Evolutionary conservation across 192 early-diverging fungal species (phyloP).

Genomic region (Funneliformis geosporum): DNA sequence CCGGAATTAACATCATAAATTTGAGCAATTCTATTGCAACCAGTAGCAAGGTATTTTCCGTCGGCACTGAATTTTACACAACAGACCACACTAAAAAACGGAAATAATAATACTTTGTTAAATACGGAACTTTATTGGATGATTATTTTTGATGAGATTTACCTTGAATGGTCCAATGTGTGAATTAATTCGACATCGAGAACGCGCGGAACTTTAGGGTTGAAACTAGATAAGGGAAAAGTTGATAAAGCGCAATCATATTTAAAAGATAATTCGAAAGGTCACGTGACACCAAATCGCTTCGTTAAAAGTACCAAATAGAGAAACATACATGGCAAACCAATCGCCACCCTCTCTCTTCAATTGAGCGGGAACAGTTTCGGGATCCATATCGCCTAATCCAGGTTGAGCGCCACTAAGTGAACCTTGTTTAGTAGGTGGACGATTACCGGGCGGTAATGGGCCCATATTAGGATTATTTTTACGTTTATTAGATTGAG

Average conservation of each 20-base stretch:
- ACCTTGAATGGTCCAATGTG: conserved; percentile 54
- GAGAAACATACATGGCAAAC: conserved; percentile 72
- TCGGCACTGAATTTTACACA: conserved; percentile 95
- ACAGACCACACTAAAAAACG: conserved; percentile 89
- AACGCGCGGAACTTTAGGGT: conserved; percentile 62
- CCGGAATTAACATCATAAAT: conserved; percentile 87
- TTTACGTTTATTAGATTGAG: conserved; percentile 21
- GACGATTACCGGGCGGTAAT: conserved; percentile 19
- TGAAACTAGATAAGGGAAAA: conserved; percentile 60
- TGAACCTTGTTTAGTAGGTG: conserved; percentile 37
- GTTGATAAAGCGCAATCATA: not conserved
- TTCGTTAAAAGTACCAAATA: not conserved
- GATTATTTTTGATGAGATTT: not conserved
- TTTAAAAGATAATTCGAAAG: not conserved
- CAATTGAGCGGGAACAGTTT: conserved; percentile 68
- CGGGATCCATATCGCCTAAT: conserved; percentile 77
- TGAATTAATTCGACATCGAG: conserved; percentile 68
- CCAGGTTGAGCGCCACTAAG: conserved; percentile 28
- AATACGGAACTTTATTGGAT: not conserved
- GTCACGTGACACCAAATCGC: not conserved
- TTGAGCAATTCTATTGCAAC: conserved; percentile 87
- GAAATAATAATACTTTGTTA: conserved; percentile 43
- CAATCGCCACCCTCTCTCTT: conserved; percentile 86
- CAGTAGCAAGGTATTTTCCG: conserved; percentile 89
- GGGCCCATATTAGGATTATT: conserved; percentile 26